phyloP scores from a whole-genome alignment of 1,284 basidiomycete genomes.

The Fomitopsis pinicola region DNA sequence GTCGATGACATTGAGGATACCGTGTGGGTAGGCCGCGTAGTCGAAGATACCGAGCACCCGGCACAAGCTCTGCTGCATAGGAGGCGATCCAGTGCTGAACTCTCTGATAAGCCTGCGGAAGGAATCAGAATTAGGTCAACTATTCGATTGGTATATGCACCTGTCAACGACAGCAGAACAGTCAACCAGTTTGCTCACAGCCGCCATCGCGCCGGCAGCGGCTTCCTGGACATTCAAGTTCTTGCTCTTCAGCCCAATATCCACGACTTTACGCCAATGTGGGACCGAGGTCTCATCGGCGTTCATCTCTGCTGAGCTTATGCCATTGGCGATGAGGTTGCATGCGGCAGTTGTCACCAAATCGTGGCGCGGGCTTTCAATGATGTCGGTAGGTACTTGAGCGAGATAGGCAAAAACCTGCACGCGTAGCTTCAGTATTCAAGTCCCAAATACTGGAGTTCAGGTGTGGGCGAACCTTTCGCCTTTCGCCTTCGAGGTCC shows the following conservation, averaged over 20 bases:
- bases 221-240: constrained; percentile 69
- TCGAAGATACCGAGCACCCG: constrained; percentile 71
- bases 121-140: constrained; percentile 1
- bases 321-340: constrained; percentile 60
- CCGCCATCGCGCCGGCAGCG: constrained; percentile 59
- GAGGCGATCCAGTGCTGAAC: constrained; percentile 48
- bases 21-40: constrained; percentile 54
- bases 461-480: constrained; percentile 32
- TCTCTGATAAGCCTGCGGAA: constrained; percentile 61
- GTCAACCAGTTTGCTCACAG: constrained; percentile 64
- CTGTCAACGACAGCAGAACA: constrained; percentile 60
- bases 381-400: constrained; percentile 47
- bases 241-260: constrained; percentile 70
- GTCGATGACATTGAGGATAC: constrained; percentile 46
- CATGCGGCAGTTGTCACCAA: constrained; percentile 76
- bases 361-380: constrained; percentile 72
- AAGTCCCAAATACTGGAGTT: background rate
- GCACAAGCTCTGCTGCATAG: constrained; percentile 75
- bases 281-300: constrained; percentile 39
- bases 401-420: constrained; percentile 59
- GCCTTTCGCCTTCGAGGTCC: constrained; percentile 28
- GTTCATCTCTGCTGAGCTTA: constrained; percentile 54
- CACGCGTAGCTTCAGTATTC: constrained; percentile 6
- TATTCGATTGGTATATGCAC: constrained; percentile 37
- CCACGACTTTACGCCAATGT: constrained; percentile 67